phyloP scores from a whole-genome alignment of 805 yeast species.

The Saccharomycopsis sp. region DNA sequence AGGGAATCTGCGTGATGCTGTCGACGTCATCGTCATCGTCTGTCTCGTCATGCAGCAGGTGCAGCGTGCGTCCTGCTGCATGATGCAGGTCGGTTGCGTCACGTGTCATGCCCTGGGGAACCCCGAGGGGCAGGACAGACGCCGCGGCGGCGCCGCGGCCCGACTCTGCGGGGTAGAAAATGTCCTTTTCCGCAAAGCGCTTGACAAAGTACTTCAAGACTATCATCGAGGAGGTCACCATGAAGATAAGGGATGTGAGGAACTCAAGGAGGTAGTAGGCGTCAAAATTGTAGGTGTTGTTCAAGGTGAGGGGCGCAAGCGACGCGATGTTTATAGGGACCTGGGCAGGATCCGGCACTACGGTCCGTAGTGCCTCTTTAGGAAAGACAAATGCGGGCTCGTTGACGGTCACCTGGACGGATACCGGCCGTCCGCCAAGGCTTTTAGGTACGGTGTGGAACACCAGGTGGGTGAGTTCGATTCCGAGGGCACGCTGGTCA shows the following conservation, averaged over 20 bases:
- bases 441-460: background rate
- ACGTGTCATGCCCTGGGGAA: no score
- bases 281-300: conserved; percentile 39
- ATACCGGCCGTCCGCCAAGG: conserved; percentile 14
- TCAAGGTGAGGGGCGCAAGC: conserved; percentile 23
- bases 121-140: no score
- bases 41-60: conserved; percentile 12
- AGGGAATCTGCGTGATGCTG: conserved; percentile 20
- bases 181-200: background rate
- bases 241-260: conserved; percentile 42
- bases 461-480: conserved; percentile 22
- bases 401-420: conserved; percentile 22
- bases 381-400: conserved; percentile 26
- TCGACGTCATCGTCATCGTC: background rate
- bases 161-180: conserved; percentile 14
- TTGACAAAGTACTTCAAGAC: conserved; percentile 36
- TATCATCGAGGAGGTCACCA: conserved; percentile 42
- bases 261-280: conserved; percentile 51
- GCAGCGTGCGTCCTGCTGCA: conserved; percentile 3
- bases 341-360: background rate
- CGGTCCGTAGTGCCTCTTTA: background rate
- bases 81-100: conserved; percentile 14
- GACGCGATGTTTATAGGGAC: background rate
- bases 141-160: conserved; percentile 15
- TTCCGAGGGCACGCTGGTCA: conserved; percentile 28